These are phyloP conservation scores for Kwoniella sp. DNA, from an alignment of 768 basidiomycete genomes.

Conservation along the genomic window DNA sequence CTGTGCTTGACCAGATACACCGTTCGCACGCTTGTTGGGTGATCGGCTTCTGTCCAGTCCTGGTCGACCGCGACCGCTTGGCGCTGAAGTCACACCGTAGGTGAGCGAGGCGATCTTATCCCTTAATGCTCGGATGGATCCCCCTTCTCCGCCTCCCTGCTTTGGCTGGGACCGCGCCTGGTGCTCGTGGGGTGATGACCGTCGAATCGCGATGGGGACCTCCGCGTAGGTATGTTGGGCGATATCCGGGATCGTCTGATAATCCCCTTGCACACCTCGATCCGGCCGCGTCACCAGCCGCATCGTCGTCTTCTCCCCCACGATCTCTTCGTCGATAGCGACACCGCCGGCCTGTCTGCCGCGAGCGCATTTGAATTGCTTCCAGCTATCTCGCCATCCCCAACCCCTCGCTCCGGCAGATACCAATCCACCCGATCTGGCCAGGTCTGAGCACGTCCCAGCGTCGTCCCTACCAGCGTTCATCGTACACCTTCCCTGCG, in stretches of 20 bases:
- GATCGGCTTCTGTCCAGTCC: constrained; percentile 7
- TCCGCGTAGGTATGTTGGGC: background rate
- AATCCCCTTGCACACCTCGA: background rate
- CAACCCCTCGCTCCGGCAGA: constrained; percentile 10
- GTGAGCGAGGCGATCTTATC: constrained; percentile 14
- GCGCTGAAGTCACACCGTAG: background rate
- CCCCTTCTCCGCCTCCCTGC: background rate
- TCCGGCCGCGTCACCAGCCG: constrained; percentile 8
- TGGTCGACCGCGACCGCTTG: background rate
- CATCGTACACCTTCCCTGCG: background rate
- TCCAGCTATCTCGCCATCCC: constrained; percentile 23
- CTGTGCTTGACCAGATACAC: background rate
- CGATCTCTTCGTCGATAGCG: background rate
- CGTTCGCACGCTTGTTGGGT: constrained; percentile 21
- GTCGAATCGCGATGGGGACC: background rate
- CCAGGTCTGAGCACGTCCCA: too few relatives aligned
- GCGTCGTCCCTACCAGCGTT: too few relatives aligned
- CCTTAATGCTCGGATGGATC: constrained; percentile 12
- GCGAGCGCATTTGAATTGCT: constrained; percentile 19
- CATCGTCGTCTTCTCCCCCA: constrained; percentile 19
- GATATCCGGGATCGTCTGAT: background rate
- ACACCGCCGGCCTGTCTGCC: constrained; percentile 4
- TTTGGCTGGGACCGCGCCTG: constrained; percentile 4
- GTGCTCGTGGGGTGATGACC: too few relatives aligned
- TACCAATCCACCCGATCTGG: background rate